Evolutionary conservation across 2,329 filamentous ascomycete genomes (phyloP).

Genomic region (Rhytidhysteron rufulum): DNA sequence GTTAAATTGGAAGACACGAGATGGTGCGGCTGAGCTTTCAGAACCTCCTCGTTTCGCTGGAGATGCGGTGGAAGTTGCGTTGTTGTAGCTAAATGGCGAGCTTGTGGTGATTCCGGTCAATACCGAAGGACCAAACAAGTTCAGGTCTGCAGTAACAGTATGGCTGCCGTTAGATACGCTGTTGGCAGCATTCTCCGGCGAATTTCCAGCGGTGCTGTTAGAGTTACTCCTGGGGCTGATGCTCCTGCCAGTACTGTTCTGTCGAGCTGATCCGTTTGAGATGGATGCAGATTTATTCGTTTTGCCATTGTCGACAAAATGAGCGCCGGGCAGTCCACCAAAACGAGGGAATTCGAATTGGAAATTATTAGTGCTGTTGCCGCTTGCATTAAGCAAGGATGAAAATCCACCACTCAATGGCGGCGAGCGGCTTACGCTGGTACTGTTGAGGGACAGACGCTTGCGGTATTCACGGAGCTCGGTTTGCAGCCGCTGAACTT

Average conservation of each 20-base stretch:
- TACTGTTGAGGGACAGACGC: conserved; percentile 63
- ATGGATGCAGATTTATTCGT: conserved; percentile 21
- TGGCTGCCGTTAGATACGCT: conserved; percentile 30
- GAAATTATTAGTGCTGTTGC: conserved; percentile 73
- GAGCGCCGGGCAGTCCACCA: conserved; percentile 62
- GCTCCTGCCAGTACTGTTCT: conserved; percentile 29
- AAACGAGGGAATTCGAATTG: conserved; percentile 97
- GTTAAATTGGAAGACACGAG: conserved; percentile 50
- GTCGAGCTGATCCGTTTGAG: conserved; percentile 21
- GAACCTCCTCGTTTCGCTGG: conserved; percentile 29
- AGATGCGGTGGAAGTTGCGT: conserved; percentile 7
- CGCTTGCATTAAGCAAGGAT: conserved; percentile 47
- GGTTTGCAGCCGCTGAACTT: conserved; percentile 80
- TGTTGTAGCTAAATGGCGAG: conserved; percentile 22
- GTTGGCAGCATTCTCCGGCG: conserved; percentile 32
- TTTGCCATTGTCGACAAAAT: conserved; percentile 48
- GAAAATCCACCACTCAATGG: conserved; percentile 44
- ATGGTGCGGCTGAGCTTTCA: conserved; percentile 41
- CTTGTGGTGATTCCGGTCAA: conserved; percentile 45
- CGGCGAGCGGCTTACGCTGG: conserved; percentile 46
- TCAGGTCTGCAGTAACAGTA: conserved; percentile 15
- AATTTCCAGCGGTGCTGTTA: conserved; percentile 20
- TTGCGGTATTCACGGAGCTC: conserved; percentile 92
- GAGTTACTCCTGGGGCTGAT: conserved; percentile 34
- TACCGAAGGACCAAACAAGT: conserved; percentile 55